A percentile compares a stretch with the other conserved stretches of the same genome.
Conservation (phyloP, 1,139 yeast genomes). For the Hyphopichia pseudoburtonii region DNA sequence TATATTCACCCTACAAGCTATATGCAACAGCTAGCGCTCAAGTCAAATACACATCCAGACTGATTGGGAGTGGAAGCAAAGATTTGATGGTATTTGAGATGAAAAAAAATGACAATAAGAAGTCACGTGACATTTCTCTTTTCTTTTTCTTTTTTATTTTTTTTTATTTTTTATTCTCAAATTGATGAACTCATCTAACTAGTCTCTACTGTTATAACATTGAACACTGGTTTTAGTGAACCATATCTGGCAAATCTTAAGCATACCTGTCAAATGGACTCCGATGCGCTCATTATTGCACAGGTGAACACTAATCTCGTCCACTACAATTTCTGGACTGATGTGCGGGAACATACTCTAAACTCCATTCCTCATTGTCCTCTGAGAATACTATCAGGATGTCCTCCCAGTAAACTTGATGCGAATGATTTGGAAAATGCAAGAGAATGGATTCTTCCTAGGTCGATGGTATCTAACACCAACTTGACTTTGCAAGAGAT, state of each 20-base stretch:
- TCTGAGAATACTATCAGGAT: slow-evolving; percentile 23
- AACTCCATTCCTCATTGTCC: neutral
- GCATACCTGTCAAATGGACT: neutral
- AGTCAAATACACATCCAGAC: too few relatives aligned
- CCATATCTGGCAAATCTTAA: neutral
- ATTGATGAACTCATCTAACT: too few relatives aligned
- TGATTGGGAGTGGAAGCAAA: too few relatives aligned
- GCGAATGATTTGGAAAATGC: slow-evolving; percentile 19
- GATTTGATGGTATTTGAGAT: too few relatives aligned
- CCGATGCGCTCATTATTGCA: slow-evolving; percentile 8
- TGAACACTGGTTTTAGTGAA: too few relatives aligned
- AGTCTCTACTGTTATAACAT: too few relatives aligned
- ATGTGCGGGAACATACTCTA: slow-evolving; percentile 27
- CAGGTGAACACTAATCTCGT: slow-evolving; percentile 45
- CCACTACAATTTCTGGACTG: slow-evolving; percentile 56
- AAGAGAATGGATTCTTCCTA: slow-evolving; percentile 40
- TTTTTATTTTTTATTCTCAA: too few relatives aligned
- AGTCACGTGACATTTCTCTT: too few relatives aligned
- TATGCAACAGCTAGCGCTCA: too few relatives aligned
- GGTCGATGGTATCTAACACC: slow-evolving; percentile 13
- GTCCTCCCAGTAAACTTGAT: slow-evolving; percentile 29
- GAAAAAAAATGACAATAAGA: too few relatives aligned
- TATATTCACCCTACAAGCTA: too few relatives aligned
- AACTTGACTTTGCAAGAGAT: slow-evolving; percentile 24
- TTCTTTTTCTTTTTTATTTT: too few relatives aligned